These are phyloP conservation scores for Croton laevigatus DNA, from an alignment of 441 rosid species.

Conservation along the genomic window DNA sequence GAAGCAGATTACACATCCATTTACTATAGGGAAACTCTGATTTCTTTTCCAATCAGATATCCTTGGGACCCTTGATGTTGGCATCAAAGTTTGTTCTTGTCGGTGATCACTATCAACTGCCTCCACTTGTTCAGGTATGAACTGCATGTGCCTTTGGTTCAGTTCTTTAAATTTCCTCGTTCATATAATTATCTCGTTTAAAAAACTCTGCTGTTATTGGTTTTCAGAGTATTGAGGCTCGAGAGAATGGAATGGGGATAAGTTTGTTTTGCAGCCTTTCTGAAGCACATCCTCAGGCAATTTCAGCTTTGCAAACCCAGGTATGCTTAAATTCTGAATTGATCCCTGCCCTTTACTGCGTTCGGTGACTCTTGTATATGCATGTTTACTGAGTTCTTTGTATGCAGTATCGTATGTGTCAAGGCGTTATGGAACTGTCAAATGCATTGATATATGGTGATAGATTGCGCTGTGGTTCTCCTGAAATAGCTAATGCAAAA, in stretches of 20 bases:
- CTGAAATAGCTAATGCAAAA: conserved; percentile 75
- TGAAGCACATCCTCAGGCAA: conserved; percentile 98
- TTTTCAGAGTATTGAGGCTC: conserved; percentile 85
- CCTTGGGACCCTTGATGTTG: conserved; percentile 88
- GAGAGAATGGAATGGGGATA: conserved; percentile 89
- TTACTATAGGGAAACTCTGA: background rate
- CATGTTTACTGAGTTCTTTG: conserved; percentile 23
- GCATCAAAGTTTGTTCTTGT: conserved; percentile 90
- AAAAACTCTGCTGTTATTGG: conserved; percentile 23
- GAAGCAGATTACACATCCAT: background rate
- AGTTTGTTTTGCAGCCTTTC: conserved; percentile 97
- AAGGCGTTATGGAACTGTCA: conserved; percentile 88
- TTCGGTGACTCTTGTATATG: conserved; percentile 13
- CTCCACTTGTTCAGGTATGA: conserved; percentile 89
- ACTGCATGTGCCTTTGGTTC: conserved; percentile 9
- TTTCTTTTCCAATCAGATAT: conserved; percentile 53
- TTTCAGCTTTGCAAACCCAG: conserved; percentile 96
- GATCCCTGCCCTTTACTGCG: conserved; percentile 10
- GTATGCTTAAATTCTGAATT: conserved; percentile 35
- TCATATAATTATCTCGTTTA: conserved; percentile 22
- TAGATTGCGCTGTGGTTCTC: conserved; percentile 80
- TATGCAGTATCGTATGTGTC: conserved; percentile 94
- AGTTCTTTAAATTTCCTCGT: conserved; percentile 16
- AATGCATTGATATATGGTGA: conserved; percentile 94
- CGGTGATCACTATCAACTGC: conserved; percentile 98